These are phyloP conservation scores for Hypoxylon sp. DNA, from an alignment of 2,329 filamentous ascomycete species.

Conservation along the genomic window DNA sequence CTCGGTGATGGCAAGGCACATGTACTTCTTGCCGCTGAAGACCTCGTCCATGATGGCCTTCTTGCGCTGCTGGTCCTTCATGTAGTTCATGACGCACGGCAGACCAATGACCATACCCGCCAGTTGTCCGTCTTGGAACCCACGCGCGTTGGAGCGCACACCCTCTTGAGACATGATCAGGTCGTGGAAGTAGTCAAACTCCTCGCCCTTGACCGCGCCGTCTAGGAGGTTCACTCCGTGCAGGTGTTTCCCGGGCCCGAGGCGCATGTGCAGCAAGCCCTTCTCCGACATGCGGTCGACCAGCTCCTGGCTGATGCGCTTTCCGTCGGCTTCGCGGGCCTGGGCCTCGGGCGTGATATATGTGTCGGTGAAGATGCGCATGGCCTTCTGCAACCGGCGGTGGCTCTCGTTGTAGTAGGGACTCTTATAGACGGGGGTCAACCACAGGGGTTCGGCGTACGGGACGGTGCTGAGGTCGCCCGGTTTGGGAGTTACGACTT, in stretches of 20 bases:
- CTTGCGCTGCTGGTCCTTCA: slow-evolving; percentile 76
- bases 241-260: slow-evolving; percentile 87
- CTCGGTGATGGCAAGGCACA: slow-evolving; percentile 89
- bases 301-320: slow-evolving; percentile 78
- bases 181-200: slow-evolving; percentile 92
- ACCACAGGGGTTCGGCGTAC: slow-evolving; percentile 89
- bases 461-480: slow-evolving; percentile 84
- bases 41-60: slow-evolving; percentile 79
- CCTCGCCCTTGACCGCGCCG: slow-evolving; percentile 80
- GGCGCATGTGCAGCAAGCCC: slow-evolving; percentile 83
- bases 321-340: slow-evolving; percentile 81
- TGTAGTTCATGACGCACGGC: slow-evolving; percentile 85
- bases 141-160: slow-evolving; percentile 77
- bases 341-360: slow-evolving; percentile 82
- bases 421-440: slow-evolving; percentile 80
- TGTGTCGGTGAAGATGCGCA: slow-evolving; percentile 80
- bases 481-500: slow-evolving; percentile 77
- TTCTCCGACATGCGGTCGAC: slow-evolving; percentile 84
- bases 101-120: slow-evolving; percentile 88
- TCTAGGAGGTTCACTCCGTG: slow-evolving; percentile 78
- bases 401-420: slow-evolving; percentile 88
- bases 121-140: slow-evolving; percentile 90
- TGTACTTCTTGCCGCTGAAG: slow-evolving; percentile 86
- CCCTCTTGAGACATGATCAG: slow-evolving; percentile 82
- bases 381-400: slow-evolving; percentile 74